Evolutionary conservation across 805 yeast species (phyloP).

Genomic region (Wickerhamomyces rabaulensis): DNA sequence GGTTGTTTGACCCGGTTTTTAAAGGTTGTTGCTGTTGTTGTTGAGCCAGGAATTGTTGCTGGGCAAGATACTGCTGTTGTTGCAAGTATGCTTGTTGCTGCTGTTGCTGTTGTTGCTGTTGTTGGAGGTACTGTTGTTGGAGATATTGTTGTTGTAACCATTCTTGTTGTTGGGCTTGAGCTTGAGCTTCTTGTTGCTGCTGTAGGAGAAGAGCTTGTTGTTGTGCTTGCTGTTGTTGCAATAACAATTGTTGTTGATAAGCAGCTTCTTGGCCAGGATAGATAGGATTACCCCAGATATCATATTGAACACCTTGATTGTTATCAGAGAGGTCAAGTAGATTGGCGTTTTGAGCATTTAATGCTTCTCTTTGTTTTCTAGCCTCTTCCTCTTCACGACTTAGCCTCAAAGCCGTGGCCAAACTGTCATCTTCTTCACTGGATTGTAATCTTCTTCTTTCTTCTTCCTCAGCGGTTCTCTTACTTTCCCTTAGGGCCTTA

Average conservation of each 20-base stretch:
- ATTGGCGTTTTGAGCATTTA: constrained; percentile 34
- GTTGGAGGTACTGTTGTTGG: constrained; percentile 29
- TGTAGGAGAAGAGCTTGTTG: constrained; percentile 38
- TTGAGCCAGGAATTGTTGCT: constrained; percentile 34
- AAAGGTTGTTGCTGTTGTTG: constrained; percentile 42
- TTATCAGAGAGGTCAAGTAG: constrained; percentile 44
- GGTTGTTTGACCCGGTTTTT: constrained; percentile 72
- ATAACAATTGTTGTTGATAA: constrained; percentile 19
- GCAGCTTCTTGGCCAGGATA: constrained; percentile 10
- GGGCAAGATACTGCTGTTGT: constrained; percentile 32
- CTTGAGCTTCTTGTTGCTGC: constrained; percentile 33
- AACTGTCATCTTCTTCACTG: constrained; percentile 38
- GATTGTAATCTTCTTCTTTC: constrained; percentile 51
- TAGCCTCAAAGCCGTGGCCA: constrained; percentile 63
- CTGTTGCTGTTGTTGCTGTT: constrained; percentile 30
- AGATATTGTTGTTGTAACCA: constrained; percentile 32
- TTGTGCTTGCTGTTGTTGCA: constrained; percentile 22
- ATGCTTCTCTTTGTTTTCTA: constrained; percentile 38
- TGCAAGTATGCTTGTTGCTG: constrained; percentile 33
- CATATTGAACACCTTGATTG: constrained; percentile 17
- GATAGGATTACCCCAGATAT: constrained; percentile 26
- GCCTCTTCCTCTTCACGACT: constrained; percentile 74
- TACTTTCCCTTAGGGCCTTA: constrained; percentile 75
- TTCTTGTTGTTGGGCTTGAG: constrained; percentile 20
- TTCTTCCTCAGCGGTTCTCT: constrained; percentile 80